These are phyloP conservation scores for Russula griseocarnosa DNA, from an alignment of 768 basidiomycete genomes.

Conservation along the genomic window DNA sequence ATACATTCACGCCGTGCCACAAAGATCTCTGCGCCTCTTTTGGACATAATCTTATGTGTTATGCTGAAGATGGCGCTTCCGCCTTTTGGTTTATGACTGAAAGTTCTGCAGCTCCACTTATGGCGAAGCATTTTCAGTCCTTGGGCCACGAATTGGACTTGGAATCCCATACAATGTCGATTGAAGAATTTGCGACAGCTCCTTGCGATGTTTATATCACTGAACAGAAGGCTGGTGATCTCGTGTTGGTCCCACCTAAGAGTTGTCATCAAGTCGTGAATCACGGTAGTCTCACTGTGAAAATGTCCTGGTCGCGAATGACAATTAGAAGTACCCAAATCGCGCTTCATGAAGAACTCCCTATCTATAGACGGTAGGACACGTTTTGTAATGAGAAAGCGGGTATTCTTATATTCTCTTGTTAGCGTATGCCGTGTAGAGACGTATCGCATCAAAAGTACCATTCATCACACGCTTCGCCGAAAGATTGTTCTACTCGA, in stretches of 20 bases:
- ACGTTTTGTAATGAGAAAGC: background rate
- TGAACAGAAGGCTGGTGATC: slow-evolving; percentile 71
- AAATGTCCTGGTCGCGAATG: slow-evolving; percentile 87
- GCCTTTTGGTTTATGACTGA: slow-evolving; percentile 88
- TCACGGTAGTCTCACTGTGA: slow-evolving; percentile 72
- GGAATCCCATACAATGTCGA: slow-evolving; percentile 60
- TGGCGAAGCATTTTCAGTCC: slow-evolving; percentile 54
- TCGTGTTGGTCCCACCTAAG: slow-evolving; percentile 76
- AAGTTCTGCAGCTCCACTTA: slow-evolving; percentile 50
- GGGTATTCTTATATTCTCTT: background rate
- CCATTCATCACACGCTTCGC: slow-evolving; percentile 52
- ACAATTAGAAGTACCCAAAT: slow-evolving; percentile 54
- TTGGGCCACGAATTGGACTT: slow-evolving; percentile 64
- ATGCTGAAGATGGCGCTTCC: slow-evolving; percentile 64
- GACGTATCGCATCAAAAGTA: slow-evolving; percentile 69
- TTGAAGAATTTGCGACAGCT: slow-evolving; percentile 60
- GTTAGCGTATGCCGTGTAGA: slow-evolving; percentile 75
- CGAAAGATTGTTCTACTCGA: slow-evolving; percentile 34
- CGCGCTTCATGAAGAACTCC: slow-evolving; percentile 69
- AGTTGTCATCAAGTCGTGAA: slow-evolving; percentile 86
- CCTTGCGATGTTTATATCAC: slow-evolving; percentile 67
- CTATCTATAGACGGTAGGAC: slow-evolving; percentile 70
- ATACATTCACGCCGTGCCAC: slow-evolving; percentile 80
- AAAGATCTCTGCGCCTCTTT: slow-evolving; percentile 82
- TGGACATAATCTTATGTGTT: slow-evolving; percentile 85